phyloP scores from a whole-genome alignment of 2,329 filamentous ascomycete species.

The Cadophora sp. region DNA sequence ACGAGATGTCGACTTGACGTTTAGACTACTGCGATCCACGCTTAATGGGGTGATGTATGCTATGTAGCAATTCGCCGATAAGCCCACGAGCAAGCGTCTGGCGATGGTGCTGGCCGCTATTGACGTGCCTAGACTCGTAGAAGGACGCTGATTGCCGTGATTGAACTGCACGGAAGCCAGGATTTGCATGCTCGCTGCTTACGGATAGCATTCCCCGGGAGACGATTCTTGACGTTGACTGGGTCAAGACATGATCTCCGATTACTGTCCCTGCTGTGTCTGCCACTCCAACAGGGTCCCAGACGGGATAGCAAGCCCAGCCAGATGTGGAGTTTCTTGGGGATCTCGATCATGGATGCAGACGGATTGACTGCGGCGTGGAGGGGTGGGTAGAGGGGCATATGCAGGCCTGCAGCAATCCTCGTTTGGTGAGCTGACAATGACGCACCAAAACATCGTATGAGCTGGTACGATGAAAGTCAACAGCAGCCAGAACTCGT shows the following conservation, averaged over 20 bases:
- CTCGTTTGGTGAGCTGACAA: constrained; percentile 20
- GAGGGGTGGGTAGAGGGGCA: neutral
- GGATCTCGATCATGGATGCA: neutral
- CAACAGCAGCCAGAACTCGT: constrained; percentile 8
- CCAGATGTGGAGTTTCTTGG: neutral
- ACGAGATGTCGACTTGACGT: constrained; percentile 23
- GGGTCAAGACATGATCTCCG: neutral
- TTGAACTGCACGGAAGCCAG: constrained; percentile 6
- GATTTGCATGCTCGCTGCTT: constrained; percentile 2
- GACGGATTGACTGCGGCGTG: constrained; percentile 6
- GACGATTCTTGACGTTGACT: neutral
- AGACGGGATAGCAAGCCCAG: neutral
- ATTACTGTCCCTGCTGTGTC: neutral
- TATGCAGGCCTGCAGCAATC: neutral
- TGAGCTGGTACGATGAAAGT: constrained; percentile 12
- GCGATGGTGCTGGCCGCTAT: constrained; percentile 23
- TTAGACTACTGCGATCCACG: constrained; percentile 13
- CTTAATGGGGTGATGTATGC: constrained; percentile 27
- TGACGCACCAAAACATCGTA: constrained; percentile 25
- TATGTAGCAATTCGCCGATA: constrained; percentile 17
- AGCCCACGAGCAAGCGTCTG: constrained; percentile 9
- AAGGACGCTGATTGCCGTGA: neutral
- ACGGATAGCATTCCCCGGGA: neutral
- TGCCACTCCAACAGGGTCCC: neutral
- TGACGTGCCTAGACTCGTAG: neutral